These are phyloP conservation scores for Polychytrium aggregatum DNA, from an alignment of 192 early-diverging fungal genomes.

Conservation along the genomic window DNA sequence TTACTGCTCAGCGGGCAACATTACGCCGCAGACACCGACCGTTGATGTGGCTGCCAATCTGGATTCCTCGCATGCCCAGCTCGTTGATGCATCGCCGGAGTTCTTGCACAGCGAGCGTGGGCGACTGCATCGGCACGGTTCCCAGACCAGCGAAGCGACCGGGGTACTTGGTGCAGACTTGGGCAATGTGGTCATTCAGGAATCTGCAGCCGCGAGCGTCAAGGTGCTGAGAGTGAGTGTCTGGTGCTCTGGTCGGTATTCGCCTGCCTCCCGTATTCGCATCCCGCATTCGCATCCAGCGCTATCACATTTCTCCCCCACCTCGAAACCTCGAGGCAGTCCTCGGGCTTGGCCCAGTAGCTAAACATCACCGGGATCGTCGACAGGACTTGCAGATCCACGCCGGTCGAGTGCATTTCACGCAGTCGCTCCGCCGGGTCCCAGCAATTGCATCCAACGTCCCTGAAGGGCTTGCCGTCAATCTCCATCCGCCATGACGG, in stretches of 20 bases:
- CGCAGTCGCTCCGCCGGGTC: slow-evolving; percentile 43
- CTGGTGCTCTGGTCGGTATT: too few relatives aligned
- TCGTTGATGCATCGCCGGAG: slow-evolving; percentile 51
- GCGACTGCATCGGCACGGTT: slow-evolving; percentile 58
- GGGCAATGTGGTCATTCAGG: slow-evolving; percentile 30
- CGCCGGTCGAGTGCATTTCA: slow-evolving; percentile 37
- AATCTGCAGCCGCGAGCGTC: slow-evolving; percentile 43
- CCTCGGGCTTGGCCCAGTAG: slow-evolving; percentile 24
- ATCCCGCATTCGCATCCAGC: too few relatives aligned
- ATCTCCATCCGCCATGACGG: slow-evolving; percentile 41
- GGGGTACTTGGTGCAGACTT: slow-evolving; percentile 47
- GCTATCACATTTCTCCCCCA: too few relatives aligned
- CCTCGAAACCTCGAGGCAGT: slow-evolving; percentile 22
- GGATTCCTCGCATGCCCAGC: slow-evolving; percentile 46
- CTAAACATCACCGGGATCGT: slow-evolving; percentile 48
- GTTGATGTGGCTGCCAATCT: slow-evolving; percentile 20
- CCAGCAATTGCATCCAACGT: slow-evolving; percentile 62
- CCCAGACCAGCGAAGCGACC: slow-evolving; percentile 49
- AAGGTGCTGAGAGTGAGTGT: too few relatives aligned
- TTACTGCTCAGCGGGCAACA: too few relatives aligned
- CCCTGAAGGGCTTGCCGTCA: slow-evolving; percentile 57
- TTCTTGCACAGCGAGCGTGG: slow-evolving; percentile 50
- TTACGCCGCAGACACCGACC: neutral
- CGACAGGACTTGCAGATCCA: slow-evolving; percentile 52
- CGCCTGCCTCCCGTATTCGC: too few relatives aligned